These are phyloP conservation scores for Solanum lycopersicoides DNA, from an alignment of 257 asterid genomes.

Conservation along the genomic window DNA sequence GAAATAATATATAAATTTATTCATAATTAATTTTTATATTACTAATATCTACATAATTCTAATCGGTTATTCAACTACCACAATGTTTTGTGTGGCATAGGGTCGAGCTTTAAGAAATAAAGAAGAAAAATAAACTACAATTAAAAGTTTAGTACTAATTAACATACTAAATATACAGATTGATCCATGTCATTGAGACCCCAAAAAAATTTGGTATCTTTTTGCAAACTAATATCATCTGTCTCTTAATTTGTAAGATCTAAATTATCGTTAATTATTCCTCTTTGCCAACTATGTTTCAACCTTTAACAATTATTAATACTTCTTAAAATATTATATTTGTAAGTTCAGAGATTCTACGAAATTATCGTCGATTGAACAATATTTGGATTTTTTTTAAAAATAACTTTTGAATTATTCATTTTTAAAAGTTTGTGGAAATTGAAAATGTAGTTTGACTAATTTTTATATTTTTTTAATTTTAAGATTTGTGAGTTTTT, in stretches of 20 bases:
- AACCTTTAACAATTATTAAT: background rate
- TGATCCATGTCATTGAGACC: background rate
- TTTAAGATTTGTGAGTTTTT: background rate
- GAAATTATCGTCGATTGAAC: background rate
- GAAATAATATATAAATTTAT: too few species aligned
- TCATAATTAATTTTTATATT: too few species aligned
- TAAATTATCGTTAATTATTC: background rate
- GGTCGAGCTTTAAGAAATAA: background rate
- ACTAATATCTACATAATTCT: too few species aligned
- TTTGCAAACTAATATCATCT: background rate
- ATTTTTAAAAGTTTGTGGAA: background rate
- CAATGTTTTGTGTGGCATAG: background rate
- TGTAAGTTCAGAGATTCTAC: background rate
- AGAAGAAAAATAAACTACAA: background rate
- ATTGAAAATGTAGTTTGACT: background rate
- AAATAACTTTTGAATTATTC: background rate
- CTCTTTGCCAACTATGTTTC: background rate
- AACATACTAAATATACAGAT: background rate
- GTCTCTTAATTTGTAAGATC: background rate
- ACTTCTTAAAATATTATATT: background rate
- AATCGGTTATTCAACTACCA: too few species aligned
- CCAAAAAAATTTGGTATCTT: background rate
- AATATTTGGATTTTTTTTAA: background rate
- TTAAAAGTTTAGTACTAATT: too few species aligned
- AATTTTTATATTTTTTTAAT: too few species aligned